A percentile compares a stretch with the other conserved stretches of the same genome.
Evolutionary conservation across 345 rosid genomes (phyloP).

Genomic region (Gossypium stocksii): DNA sequence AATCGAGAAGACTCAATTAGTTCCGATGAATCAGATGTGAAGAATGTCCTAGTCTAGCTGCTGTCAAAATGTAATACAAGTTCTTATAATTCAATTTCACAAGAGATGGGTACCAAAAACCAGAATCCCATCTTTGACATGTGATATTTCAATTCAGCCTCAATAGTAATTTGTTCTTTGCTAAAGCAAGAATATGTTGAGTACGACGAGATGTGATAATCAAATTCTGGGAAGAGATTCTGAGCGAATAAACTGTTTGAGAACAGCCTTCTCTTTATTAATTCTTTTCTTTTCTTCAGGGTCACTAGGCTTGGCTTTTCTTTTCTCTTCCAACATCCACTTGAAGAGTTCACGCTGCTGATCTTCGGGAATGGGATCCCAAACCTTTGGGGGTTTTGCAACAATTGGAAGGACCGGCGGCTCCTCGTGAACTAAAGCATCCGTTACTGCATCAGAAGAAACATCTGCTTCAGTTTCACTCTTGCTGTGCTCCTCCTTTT

Average conservation of each 20-base stretch:
- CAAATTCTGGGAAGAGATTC: slow-evolving; percentile 50
- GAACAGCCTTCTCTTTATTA: slow-evolving; percentile 64
- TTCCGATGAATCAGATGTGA: background rate
- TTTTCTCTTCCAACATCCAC: slow-evolving; percentile 77
- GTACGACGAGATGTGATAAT: slow-evolving; percentile 24
- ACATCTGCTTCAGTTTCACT: slow-evolving; percentile 19
- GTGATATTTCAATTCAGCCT: background rate
- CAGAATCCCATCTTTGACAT: background rate
- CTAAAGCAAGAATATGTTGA: slow-evolving; percentile 25
- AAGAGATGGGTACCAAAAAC: slow-evolving; percentile 3
- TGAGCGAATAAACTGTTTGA: slow-evolving; percentile 57
- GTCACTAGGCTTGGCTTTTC: slow-evolving; percentile 52
- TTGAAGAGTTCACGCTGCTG: slow-evolving; percentile 66
- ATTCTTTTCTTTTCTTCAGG: slow-evolving; percentile 43
- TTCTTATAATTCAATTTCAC: slow-evolving; percentile 6
- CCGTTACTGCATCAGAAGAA: slow-evolving; percentile 16
- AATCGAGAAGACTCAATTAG: background rate
- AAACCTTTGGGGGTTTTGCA: slow-evolving; percentile 29
- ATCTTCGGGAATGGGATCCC: slow-evolving; percentile 58
- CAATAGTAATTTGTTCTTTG: slow-evolving; percentile 14
- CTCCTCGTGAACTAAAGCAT: slow-evolving; percentile 19
- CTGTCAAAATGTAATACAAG: background rate
- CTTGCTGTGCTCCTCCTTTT: slow-evolving; percentile 25
- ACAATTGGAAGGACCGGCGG: slow-evolving; percentile 21
- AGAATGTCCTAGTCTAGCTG: background rate